Percentiles rank a stretch among this genome's conserved stretches.
These are phyloP conservation scores for Wickerhamomyces bovis DNA, from an alignment of 805 yeast species.

Conservation along the genomic window DNA sequence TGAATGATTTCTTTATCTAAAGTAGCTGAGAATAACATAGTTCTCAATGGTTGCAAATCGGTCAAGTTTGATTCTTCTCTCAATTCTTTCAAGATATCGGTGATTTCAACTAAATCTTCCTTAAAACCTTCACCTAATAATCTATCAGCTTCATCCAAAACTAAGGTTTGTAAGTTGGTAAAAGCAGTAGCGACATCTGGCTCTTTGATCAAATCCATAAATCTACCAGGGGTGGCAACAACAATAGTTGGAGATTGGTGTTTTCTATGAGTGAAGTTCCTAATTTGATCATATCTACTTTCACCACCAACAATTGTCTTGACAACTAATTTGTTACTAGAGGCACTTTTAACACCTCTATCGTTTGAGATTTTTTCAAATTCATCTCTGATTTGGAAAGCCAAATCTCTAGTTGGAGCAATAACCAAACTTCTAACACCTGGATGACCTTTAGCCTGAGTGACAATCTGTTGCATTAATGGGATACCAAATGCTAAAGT, in stretches of 20 bases:
- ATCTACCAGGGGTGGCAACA: conserved; percentile 88
- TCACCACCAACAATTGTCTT: conserved; percentile 67
- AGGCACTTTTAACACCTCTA: conserved; percentile 13
- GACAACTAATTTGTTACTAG: conserved; percentile 30
- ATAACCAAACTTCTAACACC: conserved; percentile 59
- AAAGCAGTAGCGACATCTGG: conserved; percentile 41
- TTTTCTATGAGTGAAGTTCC: conserved; percentile 24
- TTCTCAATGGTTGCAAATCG: conserved; percentile 41
- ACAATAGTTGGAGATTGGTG: conserved; percentile 49
- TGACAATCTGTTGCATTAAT: conserved; percentile 51
- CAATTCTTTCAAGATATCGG: conserved; percentile 38
- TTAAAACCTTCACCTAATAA: conserved; percentile 77
- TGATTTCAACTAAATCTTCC: conserved; percentile 54
- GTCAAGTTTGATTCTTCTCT: conserved; percentile 23
- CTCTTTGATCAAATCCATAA: conserved; percentile 52
- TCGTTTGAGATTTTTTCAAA: conserved; percentile 40
- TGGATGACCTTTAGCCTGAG: conserved; percentile 22
- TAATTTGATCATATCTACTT: conserved; percentile 33
- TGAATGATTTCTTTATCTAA: conserved; percentile 59
- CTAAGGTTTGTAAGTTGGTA: conserved; percentile 50
- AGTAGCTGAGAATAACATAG: conserved; percentile 85
- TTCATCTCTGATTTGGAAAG: conserved; percentile 72
- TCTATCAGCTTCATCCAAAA: conserved; percentile 91
- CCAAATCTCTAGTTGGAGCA: conserved; percentile 90
- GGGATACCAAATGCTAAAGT: conserved; percentile 88